These are phyloP conservation scores for Trichodelitschia bisporula DNA, from an alignment of 495 filamentous ascomycete genomes.

Conservation along the genomic window DNA sequence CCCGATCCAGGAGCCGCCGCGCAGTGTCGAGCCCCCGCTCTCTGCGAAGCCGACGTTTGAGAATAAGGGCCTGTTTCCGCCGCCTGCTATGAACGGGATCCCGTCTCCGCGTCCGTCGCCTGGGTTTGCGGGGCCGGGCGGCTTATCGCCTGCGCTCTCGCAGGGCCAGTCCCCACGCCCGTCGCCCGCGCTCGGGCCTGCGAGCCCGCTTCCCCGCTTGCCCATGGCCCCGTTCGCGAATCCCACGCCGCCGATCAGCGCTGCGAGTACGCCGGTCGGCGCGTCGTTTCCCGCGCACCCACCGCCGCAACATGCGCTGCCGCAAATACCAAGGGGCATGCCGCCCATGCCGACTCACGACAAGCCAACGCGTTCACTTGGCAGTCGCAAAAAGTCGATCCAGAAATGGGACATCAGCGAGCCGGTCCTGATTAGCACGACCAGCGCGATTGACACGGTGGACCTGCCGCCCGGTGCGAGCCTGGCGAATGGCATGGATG, in stretches of 20 bases:
- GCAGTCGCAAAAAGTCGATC: conserved; percentile 33
- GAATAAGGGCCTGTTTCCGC: no score
- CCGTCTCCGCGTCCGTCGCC: no score
- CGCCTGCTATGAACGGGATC: no score
- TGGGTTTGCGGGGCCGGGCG: no score
- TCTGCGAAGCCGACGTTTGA: no score
- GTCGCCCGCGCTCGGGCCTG: conserved; percentile 3
- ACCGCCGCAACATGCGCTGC: conserved; percentile 9
- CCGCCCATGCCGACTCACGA: no score
- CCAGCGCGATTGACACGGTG: conserved; percentile 35
- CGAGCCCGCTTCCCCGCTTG: background rate
- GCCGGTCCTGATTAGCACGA: conserved; percentile 54
- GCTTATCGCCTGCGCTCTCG: conserved; percentile 1
- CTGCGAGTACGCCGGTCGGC: conserved; percentile 13
- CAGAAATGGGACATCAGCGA: conserved; percentile 64
- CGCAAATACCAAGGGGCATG: no score
- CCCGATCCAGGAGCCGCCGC: no score
- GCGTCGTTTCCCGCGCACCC: conserved; percentile 8
- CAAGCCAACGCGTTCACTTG: conserved; percentile 4
- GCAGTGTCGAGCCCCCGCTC: no score
- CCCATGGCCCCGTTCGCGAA: conserved; percentile 26
- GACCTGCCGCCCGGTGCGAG: conserved; percentile 17
- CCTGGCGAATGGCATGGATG: conserved; percentile 16
- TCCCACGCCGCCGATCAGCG: conserved; percentile 28
- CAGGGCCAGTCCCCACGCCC: conserved; percentile 8